These are phyloP conservation scores for Andrographis paniculata DNA, from an alignment of 305 asterid species.

Conservation along the genomic window DNA sequence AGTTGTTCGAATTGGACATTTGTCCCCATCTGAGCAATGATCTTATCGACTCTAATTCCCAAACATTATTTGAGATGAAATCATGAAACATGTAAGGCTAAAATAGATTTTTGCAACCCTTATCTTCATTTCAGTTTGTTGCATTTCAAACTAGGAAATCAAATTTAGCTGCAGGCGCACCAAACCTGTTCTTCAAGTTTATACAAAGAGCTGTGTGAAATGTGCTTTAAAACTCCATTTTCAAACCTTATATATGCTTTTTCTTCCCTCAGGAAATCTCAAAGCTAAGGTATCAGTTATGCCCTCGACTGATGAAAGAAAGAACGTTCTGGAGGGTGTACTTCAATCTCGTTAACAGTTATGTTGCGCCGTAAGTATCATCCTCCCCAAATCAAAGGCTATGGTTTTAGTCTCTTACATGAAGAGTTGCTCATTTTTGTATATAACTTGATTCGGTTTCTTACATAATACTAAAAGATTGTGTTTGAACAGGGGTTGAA, in stretches of 20 bases:
- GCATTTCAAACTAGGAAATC: no score
- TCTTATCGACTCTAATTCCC: constrained; percentile 1
- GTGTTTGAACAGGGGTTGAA: no score
- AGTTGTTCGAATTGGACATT: not conserved
- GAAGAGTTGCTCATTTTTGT: no score
- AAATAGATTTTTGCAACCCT: no score
- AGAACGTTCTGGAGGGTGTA: constrained; percentile 89
- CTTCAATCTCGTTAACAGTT: constrained; percentile 68
- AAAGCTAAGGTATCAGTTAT: constrained; percentile 72
- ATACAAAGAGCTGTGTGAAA: not conserved
- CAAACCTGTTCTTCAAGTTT: no score
- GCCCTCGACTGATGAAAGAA: constrained; percentile 85
- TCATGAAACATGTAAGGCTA: no score
- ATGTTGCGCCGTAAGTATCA: constrained; percentile 60
- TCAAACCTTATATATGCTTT: not conserved
- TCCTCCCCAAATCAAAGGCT: not conserved
- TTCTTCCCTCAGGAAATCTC: constrained; percentile 66
- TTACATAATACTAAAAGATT: no score
- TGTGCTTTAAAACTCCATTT: no score
- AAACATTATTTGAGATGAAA: not conserved
- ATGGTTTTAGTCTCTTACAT: no score
- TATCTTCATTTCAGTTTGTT: no score
- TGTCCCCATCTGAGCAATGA: not conserved
- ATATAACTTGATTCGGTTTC: no score
- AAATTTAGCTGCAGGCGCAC: no score